These are phyloP conservation scores for Beauveria varroae DNA, from an alignment of 2,329 filamentous ascomycete species.

Conservation along the genomic window DNA sequence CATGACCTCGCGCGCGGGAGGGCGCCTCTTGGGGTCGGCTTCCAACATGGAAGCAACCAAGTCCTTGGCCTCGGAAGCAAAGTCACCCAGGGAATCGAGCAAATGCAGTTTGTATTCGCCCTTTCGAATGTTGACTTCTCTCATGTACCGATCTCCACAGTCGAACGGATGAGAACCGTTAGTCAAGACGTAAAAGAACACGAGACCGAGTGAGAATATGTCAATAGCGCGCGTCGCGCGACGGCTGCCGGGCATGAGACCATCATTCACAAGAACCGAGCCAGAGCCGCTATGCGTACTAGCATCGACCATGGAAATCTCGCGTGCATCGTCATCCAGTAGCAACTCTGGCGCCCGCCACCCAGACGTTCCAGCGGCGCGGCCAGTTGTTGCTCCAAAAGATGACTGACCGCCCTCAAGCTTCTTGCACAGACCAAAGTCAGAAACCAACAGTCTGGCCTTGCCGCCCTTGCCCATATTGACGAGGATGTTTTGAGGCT, in stretches of 20 bases:
- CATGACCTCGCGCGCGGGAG: slow-evolving; percentile 72
- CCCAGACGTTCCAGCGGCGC: slow-evolving; percentile 86
- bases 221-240: slow-evolving; percentile 94
- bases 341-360: slow-evolving; percentile 96
- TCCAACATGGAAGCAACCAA: slow-evolving; percentile 74
- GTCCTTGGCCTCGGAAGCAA: slow-evolving; percentile 79
- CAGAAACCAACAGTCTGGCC: slow-evolving; percentile 87
- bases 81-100: slow-evolving; percentile 71
- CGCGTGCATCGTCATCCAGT: slow-evolving; percentile 63
- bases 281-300: slow-evolving; percentile 56
- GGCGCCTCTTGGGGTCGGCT: slow-evolving; percentile 48
- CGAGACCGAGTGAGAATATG: slow-evolving; percentile 91
- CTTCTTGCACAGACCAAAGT: slow-evolving; percentile 97
- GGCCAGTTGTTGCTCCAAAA: slow-evolving; percentile 86
- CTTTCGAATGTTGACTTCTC: slow-evolving; percentile 95
- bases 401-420: slow-evolving; percentile 91
- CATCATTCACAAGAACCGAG: slow-evolving; percentile 48
- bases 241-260: slow-evolving; percentile 52
- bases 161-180: slow-evolving; percentile 90
- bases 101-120: slow-evolving; percentile 66
- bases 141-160: slow-evolving; percentile 87
- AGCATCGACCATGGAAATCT: slow-evolving; percentile 38
- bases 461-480: slow-evolving; percentile 60
- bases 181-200: slow-evolving; percentile 99
- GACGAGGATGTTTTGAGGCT: slow-evolving; percentile 95